Base-by-base conservation (phyloP, 129 eudicot genomes). In the Pseudognaphalium luteoalbum region DNA sequence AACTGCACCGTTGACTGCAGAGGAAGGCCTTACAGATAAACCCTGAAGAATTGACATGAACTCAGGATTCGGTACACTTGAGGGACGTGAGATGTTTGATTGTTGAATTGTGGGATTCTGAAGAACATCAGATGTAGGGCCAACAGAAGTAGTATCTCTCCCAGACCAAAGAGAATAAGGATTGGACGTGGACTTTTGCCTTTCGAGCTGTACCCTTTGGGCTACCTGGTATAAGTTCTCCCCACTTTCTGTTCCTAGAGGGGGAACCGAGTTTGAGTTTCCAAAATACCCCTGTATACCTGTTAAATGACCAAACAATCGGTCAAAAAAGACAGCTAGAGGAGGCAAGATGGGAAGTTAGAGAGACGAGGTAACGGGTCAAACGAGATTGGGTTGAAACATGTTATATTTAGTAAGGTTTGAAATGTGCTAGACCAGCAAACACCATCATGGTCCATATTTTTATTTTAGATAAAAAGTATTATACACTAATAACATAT, bases 271-370 rank as follows among this genome's bases (percentile, higher is more conserved):
- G 73, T 60, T 75, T 56, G 88, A 67, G 60, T 74, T 89, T 22
- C 92, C 95, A 68, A 79, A 44, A 76, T 83, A 88, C 34, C 92
- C 96, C 74, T 82, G 95, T 74, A 85, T 78, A 51, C 96, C 97
- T 92, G 86, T 73, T 72, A 70, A 74, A 72, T 29, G 33, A 59
- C 19, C 60, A 69, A 5, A 37, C 11, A 21, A 22, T 71, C 70
- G 16, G 5, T 41, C 35, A 37, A 30, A 58, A 35, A 74, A 15
- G 1, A 2, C 12, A 44, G 52, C 52, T 44, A 10, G 16, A 44
- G 52, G 17, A 41, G 47, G 12, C 52, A 44, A 10, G 52, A 44
- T 44, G 52, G 52, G 52, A 1, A 11, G 16, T 16, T 44, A 16
- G 4, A 44, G 17, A 4, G 16, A 44, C 12, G 0, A 4, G 2